Base-by-base conservation (phyloP, 2,329 filamentous ascomycete species). In the Fonsecaea monophora region DNA sequence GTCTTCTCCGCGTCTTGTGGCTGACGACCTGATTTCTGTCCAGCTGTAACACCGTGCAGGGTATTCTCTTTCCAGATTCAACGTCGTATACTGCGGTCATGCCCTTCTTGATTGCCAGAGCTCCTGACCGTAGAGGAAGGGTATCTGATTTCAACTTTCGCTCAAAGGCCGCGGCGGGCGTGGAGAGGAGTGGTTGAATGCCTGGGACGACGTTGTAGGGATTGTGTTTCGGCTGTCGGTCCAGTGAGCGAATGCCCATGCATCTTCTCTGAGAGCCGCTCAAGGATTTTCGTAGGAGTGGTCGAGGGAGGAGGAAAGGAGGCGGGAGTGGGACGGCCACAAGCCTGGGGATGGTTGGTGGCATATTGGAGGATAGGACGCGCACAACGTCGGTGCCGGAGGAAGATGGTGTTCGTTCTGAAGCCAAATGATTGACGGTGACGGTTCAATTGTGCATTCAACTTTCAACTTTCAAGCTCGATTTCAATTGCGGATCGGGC, bases 11-110 rank as follows among this genome's bases (percentile, higher is more conserved):
- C 70, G 92, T 95, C 85, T 97, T 97, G 81, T 92, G 90, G 66
- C 90, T 89, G 45, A 97, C 83, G 8, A 97, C 93, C 81, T 98
- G 91, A 68, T 96, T 93, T 74, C 92, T 86, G 79, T 99, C 95
- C 74, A 99, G 85, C 82, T 98, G 94, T 65, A 99, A 86, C 61
- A 99, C 90, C 13, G 95, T 99, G 83, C 93, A 97, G 21, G 94
- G 86, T 66, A 89, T 90, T 71, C 94, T 89, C 70, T 86, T 86
- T 73, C 92, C 91, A 32, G 91, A 91, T 73, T 89, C 87, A 0
- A 86, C 80, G 75, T 93, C 89, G 84, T 91, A 98, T 71, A 97
- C 81, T 67, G 91, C 94, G 53, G 93, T 96, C 92, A 99, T 98
- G 79, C 95, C 95, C 82, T 94, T 94, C 82, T 99, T 99, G 77